Conservation (phyloP, 2,329 filamentous ascomycete species). For the Dactylonectria estremocensis region DNA sequence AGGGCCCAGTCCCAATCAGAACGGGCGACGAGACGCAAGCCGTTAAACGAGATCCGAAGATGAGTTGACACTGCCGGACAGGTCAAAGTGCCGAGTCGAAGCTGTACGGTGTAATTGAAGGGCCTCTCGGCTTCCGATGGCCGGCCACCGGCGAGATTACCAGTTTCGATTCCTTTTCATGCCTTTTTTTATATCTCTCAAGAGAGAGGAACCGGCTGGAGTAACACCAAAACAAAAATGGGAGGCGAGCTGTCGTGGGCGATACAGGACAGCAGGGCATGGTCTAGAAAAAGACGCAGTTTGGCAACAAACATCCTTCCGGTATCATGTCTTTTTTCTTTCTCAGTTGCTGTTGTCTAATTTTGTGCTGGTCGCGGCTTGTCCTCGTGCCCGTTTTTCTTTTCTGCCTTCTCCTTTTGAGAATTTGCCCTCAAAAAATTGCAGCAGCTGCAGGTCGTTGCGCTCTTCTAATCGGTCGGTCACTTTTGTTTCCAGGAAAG, state of each 20-base stretch:
- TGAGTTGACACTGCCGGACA: slow-evolving; percentile 48
- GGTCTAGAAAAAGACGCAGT: slow-evolving; percentile 49
- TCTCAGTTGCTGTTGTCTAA: slow-evolving; percentile 23
- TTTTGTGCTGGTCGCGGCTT: slow-evolving; percentile 35
- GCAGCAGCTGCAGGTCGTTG: slow-evolving; percentile 37
- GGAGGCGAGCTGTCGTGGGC: slow-evolving; percentile 35
- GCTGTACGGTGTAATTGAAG: slow-evolving; percentile 24
- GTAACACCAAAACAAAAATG: slow-evolving; percentile 31
- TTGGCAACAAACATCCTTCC: slow-evolving; percentile 52
- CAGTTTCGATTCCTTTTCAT: slow-evolving; percentile 38
- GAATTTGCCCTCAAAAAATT: slow-evolving; percentile 40
- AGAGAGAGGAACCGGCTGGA: slow-evolving; percentile 39
- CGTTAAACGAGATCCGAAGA: slow-evolving; percentile 35
- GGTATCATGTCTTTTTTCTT: slow-evolving; percentile 37
- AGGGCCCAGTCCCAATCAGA: slow-evolving; percentile 23
- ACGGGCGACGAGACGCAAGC: slow-evolving; percentile 39
- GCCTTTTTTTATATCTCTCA: slow-evolving; percentile 35
- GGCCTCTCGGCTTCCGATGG: slow-evolving; percentile 30
- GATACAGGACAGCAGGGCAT: slow-evolving; percentile 43
- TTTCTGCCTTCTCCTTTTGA: slow-evolving; percentile 34
- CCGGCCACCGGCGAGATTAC: slow-evolving; percentile 38
- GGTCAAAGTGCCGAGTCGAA: slow-evolving; percentile 42
- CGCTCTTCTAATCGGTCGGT: slow-evolving; percentile 47
- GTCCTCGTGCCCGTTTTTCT: slow-evolving; percentile 20
- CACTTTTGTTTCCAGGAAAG: slow-evolving; percentile 52